These are phyloP conservation scores for Colletotrichum liaoningense DNA, from an alignment of 2,329 filamentous ascomycete genomes.

Conservation along the genomic window DNA sequence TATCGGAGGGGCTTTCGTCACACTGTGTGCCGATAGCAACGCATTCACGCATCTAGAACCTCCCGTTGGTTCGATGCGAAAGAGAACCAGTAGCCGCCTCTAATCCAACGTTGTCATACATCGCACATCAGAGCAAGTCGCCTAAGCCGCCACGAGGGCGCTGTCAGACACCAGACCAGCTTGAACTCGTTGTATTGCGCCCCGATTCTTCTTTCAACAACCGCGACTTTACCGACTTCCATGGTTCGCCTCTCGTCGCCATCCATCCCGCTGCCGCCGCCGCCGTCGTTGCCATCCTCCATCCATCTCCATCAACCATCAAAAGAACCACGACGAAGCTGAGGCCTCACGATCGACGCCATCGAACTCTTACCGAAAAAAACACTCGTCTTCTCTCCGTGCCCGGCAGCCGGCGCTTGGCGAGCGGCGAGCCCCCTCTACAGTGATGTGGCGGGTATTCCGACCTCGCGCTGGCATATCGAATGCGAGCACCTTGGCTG, in stretches of 20 bases:
- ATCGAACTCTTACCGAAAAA: neutral
- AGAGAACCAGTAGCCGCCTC: neutral
- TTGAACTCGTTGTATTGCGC: neutral
- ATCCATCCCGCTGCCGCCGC: neutral
- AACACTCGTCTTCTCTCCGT: neutral
- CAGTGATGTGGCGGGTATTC: slow-evolving; percentile 33
- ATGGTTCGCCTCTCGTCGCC: neutral
- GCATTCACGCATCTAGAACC: slow-evolving; percentile 11
- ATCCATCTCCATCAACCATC: slow-evolving; percentile 1
- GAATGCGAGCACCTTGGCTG: slow-evolving; percentile 22
- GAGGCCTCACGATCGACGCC: neutral
- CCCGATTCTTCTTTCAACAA: neutral
- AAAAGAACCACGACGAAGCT: neutral
- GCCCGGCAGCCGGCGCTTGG: slow-evolving; percentile 22
- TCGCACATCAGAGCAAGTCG: neutral
- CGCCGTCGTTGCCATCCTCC: neutral
- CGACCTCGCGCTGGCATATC: slow-evolving; percentile 7
- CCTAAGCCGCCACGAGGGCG: neutral
- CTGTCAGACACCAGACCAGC: neutral
- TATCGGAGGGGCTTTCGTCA: neutral
- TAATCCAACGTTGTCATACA: neutral
- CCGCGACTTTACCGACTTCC: neutral
- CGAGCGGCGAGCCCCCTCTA: slow-evolving; percentile 26
- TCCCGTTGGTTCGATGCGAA: neutral
- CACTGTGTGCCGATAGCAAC: slow-evolving; percentile 20